Percentiles rank a stretch among this genome's conserved stretches.
Evolutionary conservation across 495 filamentous ascomycete species (phyloP).

Genomic region (Penicillium ochrochloron): DNA sequence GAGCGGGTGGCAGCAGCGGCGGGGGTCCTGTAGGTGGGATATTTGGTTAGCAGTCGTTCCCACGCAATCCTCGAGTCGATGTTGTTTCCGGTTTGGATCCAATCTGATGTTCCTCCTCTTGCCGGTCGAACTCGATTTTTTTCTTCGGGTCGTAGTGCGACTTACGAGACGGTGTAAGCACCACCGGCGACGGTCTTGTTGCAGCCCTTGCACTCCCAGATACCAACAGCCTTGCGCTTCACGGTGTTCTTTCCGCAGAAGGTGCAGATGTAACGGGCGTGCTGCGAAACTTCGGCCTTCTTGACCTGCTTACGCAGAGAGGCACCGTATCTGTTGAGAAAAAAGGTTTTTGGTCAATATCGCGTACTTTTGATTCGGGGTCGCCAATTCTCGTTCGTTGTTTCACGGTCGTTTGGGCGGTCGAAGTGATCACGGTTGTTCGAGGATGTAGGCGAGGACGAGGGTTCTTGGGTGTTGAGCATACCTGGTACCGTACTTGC

Average conservation of each 20-base stretch:
- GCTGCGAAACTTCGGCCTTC: constrained; percentile 99
- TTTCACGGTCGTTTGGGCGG: not conserved
- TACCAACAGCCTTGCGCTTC: constrained; percentile 89
- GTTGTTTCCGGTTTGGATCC: not conserved
- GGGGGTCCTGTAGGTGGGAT: constrained; percentile 70
- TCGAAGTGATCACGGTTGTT: constrained; percentile 31
- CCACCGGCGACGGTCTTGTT: constrained; percentile 95
- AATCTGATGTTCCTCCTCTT: not conserved
- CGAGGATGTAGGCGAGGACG: constrained; percentile 28
- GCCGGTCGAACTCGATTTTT: constrained; percentile 1
- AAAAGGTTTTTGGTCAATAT: constrained; percentile 34
- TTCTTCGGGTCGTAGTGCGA: constrained; percentile 33
- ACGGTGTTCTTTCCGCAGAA: constrained; percentile 97
- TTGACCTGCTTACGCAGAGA: constrained; percentile 99
- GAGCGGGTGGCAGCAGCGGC: constrained; percentile 96
- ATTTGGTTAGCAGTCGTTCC: constrained; percentile 26
- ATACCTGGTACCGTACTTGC: constrained; percentile 73
- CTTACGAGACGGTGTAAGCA: constrained; percentile 96
- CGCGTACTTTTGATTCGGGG: constrained; percentile 19
- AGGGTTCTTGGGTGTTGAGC: constrained; percentile 30
- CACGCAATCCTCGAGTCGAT: not conserved
- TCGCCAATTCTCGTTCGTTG: constrained; percentile 23
- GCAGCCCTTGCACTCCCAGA: constrained; percentile 95
- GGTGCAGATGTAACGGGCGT: constrained; percentile 85
- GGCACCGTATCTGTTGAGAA: constrained; percentile 82